Percentiles rank a stretch among this genome's conserved stretches.
Evolutionary conservation across 257 asterid species (phyloP).

Genomic region (Prunella vulgaris): DNA sequence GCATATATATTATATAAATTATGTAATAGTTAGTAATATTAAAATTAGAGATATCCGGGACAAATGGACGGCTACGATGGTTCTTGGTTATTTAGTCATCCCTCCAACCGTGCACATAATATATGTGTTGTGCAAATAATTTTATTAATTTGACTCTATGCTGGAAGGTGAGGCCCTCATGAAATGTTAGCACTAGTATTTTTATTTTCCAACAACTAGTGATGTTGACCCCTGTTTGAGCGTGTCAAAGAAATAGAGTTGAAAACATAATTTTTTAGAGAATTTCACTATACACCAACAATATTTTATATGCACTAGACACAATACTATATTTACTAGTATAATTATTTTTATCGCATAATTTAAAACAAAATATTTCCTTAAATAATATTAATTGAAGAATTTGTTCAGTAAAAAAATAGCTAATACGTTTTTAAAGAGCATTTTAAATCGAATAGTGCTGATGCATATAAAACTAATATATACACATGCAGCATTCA

Average conservation of each 20-base stretch:
- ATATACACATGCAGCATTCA: neutral
- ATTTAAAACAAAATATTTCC: no score
- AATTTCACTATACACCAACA: no score
- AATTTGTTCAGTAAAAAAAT: no score
- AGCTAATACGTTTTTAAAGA: no score
- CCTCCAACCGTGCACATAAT: neutral
- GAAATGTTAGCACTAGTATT: neutral
- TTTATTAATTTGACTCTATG: neutral
- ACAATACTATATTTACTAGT: no score
- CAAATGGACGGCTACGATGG: neutral
- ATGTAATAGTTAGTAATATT: neutral
- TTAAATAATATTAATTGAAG: no score
- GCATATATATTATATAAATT: neutral
- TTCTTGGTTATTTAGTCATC: neutral
- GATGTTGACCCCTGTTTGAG: constrained; percentile 14
- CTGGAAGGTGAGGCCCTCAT: constrained; percentile 26
- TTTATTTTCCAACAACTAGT: constrained; percentile 20
- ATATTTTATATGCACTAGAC: no score
- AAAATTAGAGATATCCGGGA: no score
- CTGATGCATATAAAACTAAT: no score
- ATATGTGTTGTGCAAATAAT: constrained; percentile 3
- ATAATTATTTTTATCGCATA: no score
- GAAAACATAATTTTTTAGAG: neutral
- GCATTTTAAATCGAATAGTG: no score
- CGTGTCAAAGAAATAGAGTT: neutral